Percentiles rank a stretch among this genome's conserved stretches.
These are phyloP conservation scores for Candida loeiensis DNA, from an alignment of 805 yeast species.

Conservation along the genomic window DNA sequence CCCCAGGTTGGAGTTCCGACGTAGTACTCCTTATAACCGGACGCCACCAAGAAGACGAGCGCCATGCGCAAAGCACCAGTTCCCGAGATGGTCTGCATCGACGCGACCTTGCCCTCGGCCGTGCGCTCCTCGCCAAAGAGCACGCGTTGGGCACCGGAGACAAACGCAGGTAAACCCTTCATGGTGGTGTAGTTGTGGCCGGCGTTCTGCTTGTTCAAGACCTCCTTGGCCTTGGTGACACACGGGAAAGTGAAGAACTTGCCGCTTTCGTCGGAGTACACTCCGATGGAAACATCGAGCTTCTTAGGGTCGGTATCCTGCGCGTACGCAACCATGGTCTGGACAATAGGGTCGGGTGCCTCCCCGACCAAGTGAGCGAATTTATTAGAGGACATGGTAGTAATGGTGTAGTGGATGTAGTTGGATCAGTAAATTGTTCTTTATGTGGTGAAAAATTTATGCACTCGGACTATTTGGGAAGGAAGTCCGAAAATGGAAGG, in stretches of 20 bases:
- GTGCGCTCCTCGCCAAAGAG: constrained; percentile 31
- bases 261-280: constrained; percentile 41
- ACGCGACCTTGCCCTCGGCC: constrained; percentile 25
- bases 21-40: constrained; percentile 26
- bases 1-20: constrained; percentile 41
- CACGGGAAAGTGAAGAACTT: constrained; percentile 36
- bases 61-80: constrained; percentile 43
- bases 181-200: constrained; percentile 45
- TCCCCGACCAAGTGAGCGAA: constrained; percentile 17
- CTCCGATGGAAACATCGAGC: constrained; percentile 44
- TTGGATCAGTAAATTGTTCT: too few relatives aligned
- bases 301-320: constrained; percentile 30
- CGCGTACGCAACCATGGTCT: constrained; percentile 17
- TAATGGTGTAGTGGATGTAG: not conserved
- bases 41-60: constrained; percentile 21
- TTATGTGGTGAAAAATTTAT: constrained; percentile 4
- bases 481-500: not conserved
- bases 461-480: not conserved
- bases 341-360: constrained; percentile 29
- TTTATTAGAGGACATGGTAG: constrained; percentile 16
- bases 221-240: constrained; percentile 34
- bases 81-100: constrained; percentile 40
- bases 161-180: constrained; percentile 39
- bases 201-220: constrained; percentile 32
- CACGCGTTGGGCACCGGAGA: constrained; percentile 30